Conservation (phyloP, 176 grass and related monocot species). For the Cenchrus purpureus region DNA sequence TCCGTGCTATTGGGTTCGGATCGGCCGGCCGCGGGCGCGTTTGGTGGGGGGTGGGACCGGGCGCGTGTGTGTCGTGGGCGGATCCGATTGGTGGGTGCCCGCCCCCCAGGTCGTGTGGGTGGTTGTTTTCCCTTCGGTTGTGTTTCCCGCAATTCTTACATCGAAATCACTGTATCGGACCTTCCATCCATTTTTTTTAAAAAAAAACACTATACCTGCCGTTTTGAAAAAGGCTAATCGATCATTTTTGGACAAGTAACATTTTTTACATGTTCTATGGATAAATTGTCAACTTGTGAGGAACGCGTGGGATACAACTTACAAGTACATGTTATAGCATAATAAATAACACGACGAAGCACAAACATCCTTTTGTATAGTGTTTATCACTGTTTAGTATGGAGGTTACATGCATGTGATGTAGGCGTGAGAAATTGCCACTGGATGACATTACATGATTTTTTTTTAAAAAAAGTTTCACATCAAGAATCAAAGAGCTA, state of each 20-base stretch:
- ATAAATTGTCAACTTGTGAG: neutral
- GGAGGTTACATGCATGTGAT: neutral
- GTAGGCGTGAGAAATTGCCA: neutral
- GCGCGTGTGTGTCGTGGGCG: conserved; percentile 32
- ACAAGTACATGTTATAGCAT: neutral
- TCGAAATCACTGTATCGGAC: neutral
- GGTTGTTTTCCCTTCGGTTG: neutral
- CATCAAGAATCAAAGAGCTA: too few relatives aligned
- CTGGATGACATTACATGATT: too few relatives aligned
- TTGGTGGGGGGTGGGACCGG: conserved; percentile 30
- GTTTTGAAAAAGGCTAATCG: neutral
- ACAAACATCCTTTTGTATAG: neutral
- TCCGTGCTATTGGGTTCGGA: neutral
- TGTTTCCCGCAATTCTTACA: neutral
- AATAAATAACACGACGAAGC: neutral
- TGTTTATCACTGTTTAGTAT: neutral
- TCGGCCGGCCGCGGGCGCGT: conserved; percentile 48
- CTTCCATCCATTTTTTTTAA: too few relatives aligned
- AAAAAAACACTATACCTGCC: neutral
- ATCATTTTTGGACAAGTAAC: neutral
- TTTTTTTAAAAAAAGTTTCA: too few relatives aligned
- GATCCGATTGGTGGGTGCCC: conserved; percentile 40
- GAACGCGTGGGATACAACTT: neutral
- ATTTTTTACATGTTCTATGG: too few relatives aligned
- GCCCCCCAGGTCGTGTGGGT: neutral